Evolutionary conservation across 208 protist species (phyloP).

Genomic region (Tritrichomonas foetus): DNA sequence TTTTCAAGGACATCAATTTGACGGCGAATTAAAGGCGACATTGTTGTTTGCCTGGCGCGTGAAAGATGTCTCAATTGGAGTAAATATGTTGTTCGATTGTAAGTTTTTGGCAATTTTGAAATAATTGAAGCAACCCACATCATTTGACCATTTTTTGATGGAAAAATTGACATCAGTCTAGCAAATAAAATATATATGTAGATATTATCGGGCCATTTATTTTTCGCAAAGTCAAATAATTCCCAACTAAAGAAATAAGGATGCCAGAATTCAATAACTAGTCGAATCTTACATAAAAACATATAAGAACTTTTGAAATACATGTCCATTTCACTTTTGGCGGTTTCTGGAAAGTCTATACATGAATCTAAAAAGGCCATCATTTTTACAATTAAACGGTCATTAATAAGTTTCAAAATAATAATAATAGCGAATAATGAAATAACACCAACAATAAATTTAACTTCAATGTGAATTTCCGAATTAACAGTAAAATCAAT

Average conservation of each 20-base stretch:
- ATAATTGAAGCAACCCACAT: not conserved
- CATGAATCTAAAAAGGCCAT: not conserved
- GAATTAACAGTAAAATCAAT: not conserved
- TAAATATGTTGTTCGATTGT: not conserved
- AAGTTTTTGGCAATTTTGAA: not conserved
- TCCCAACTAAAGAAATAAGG: not conserved
- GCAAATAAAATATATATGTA: not conserved
- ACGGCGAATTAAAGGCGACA: not conserved
- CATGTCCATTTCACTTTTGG: not conserved
- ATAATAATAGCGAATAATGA: not conserved
- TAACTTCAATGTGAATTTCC: not conserved
- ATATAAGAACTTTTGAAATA: not conserved
- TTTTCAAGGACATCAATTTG: not conserved
- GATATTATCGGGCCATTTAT: not conserved
- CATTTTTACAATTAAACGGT: not conserved
- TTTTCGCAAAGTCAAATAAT: not conserved
- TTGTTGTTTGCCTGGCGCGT: not conserved
- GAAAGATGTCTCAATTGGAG: not conserved
- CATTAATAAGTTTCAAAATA: not conserved
- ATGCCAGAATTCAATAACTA: not conserved
- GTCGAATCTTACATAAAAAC: not conserved
- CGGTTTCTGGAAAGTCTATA: not conserved
- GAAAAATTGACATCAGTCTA: not conserved
- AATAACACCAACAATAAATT: not conserved
- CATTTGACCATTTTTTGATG: not conserved